A percentile compares a stretch with the other conserved stretches of the same genome.
phyloP scores from a whole-genome alignment of 345 rosid species.

The Arabidopsis suecica region DNA sequence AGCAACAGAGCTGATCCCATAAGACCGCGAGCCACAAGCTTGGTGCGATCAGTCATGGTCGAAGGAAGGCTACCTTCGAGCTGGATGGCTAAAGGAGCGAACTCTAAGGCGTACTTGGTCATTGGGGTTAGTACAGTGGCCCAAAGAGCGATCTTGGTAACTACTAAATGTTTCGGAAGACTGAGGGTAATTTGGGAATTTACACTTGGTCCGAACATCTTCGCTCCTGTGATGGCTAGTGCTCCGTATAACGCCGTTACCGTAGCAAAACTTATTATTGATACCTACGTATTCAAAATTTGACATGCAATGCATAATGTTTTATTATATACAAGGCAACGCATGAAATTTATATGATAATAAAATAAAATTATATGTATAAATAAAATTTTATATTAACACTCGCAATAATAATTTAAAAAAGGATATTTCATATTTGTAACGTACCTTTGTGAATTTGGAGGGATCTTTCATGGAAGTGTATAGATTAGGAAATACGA shows the following conservation, averaged over 20 bases:
- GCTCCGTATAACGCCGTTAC: constrained; percentile 59
- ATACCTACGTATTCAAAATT: constrained; percentile 43
- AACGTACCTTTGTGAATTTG: constrained; percentile 69
- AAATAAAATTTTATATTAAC: too few species aligned
- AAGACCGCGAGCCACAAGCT: constrained; percentile 53
- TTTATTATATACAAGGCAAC: not conserved
- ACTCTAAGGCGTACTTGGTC: constrained; percentile 83
- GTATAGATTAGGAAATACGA: constrained; percentile 75
- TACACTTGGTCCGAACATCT: constrained; percentile 61
- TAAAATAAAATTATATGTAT: too few species aligned
- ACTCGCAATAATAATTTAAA: too few species aligned
- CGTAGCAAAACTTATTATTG: constrained; percentile 70
- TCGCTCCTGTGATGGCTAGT: constrained; percentile 77
- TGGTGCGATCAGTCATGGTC: constrained; percentile 48
- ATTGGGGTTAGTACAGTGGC: constrained; percentile 77
- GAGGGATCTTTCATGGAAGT: constrained; percentile 82
- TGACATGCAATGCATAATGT: constrained; percentile 6
- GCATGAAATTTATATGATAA: too few species aligned
- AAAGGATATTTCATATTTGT: not conserved
- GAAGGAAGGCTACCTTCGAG: constrained; percentile 59
- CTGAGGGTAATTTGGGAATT: constrained; percentile 77
- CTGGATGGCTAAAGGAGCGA: constrained; percentile 80
- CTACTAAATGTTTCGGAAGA: constrained; percentile 60
- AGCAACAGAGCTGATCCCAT: constrained; percentile 63
- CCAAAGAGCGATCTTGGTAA: constrained; percentile 80